Evolutionary conservation across 2,329 filamentous ascomycete species (phyloP).

Genomic region (Cladosporium sp.): DNA sequence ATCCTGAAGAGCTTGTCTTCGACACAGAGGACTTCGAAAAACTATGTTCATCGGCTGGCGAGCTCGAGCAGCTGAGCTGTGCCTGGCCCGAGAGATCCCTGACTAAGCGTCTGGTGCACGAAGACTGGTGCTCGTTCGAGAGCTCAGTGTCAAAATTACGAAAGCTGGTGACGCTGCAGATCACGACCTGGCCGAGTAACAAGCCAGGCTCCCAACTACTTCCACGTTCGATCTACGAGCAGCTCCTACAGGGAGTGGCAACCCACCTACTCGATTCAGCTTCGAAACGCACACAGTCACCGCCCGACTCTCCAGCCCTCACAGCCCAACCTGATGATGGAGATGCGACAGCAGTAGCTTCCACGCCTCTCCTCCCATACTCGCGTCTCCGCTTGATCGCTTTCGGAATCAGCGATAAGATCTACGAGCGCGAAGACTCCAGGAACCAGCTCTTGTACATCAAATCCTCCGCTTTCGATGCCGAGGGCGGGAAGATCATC

Average conservation of each 20-base stretch:
- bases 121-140: constrained; percentile 47
- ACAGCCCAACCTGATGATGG: background rate
- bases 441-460: constrained; percentile 50
- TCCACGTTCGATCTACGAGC: constrained; percentile 47
- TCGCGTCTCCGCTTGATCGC: constrained; percentile 47
- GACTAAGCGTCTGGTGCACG: constrained; percentile 40
- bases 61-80: constrained; percentile 48
- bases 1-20: constrained; percentile 48
- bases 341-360: background rate
- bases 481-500: constrained; percentile 42
- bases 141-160: constrained; percentile 33
- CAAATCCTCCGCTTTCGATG: constrained; percentile 44
- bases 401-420: constrained; percentile 49
- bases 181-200: constrained; percentile 51
- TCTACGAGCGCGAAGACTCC: constrained; percentile 50
- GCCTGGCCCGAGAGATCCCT: constrained; percentile 49
- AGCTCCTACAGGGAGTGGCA: constrained; percentile 39
- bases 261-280: constrained; percentile 31
- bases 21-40: constrained; percentile 45
- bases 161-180: constrained; percentile 48
- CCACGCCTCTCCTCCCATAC: background rate
- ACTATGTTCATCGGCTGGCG: constrained; percentile 47
- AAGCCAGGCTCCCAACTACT: constrained; percentile 41
- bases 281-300: constrained; percentile 13
- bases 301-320: background rate